Evolutionary conservation across 2,329 filamentous ascomycete species (phyloP).

Genomic region (Xenoacremonium recifei): DNA sequence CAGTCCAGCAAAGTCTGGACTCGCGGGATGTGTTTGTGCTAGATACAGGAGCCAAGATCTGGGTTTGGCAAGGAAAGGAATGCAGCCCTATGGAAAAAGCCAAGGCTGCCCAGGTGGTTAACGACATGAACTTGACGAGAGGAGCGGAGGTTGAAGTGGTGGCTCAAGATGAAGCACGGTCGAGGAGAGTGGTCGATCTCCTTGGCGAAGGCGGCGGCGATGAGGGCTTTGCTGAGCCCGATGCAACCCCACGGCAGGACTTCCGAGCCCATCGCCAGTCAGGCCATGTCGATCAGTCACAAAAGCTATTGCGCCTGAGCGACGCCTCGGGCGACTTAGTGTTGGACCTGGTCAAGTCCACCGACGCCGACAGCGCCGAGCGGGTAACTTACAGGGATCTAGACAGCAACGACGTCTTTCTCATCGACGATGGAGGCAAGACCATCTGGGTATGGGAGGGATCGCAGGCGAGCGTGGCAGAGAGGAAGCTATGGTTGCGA

Average conservation of each 20-base stretch:
- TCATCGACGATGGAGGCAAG: constrained; percentile 57
- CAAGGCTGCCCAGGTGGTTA: constrained; percentile 65
- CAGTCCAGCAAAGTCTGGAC: constrained; percentile 60
- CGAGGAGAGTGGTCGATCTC: constrained; percentile 53
- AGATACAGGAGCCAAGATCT: constrained; percentile 62
- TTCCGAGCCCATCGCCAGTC: constrained; percentile 38
- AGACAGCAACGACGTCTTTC: constrained; percentile 59
- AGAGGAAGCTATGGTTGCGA: constrained; percentile 60
- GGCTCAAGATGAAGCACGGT: constrained; percentile 57
- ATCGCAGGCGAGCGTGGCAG: constrained; percentile 51
- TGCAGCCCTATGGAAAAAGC: constrained; percentile 69
- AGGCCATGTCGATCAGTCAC: constrained; percentile 20
- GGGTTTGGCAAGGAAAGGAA: constrained; percentile 66
- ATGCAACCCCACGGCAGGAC: constrained; percentile 34
- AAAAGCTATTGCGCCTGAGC: constrained; percentile 60
- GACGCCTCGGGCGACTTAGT: constrained; percentile 57
- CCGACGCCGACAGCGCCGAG: background rate
- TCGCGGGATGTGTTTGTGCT: constrained; percentile 66
- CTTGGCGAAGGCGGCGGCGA: constrained; percentile 44
- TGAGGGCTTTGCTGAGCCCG: constrained; percentile 33
- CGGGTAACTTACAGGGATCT: constrained; percentile 47
- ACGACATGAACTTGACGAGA: constrained; percentile 63
- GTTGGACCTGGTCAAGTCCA: constrained; percentile 54
- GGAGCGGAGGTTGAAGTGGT: constrained; percentile 65
- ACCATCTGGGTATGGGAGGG: constrained; percentile 68